Percentiles rank a stretch among this genome's conserved stretches.
phyloP scores from a whole-genome alignment of 2,329 filamentous ascomycete species.

The Pseudogymnoascus sp. region DNA sequence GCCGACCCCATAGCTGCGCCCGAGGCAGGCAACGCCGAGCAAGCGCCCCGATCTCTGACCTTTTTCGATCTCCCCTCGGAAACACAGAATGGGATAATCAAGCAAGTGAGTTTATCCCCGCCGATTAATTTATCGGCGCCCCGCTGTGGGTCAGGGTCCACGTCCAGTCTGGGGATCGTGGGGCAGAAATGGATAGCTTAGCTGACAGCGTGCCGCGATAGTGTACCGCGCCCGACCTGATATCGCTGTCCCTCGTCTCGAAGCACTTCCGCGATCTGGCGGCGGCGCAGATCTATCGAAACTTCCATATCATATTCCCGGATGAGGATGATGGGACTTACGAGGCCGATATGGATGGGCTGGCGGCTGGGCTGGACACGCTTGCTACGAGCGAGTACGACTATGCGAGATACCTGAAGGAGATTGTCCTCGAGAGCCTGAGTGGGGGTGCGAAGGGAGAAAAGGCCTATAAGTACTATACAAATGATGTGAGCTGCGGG shows the following conservation, averaged over 20 bases:
- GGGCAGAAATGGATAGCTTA: neutral
- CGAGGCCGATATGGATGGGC: slow-evolving; percentile 47
- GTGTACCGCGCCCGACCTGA: slow-evolving; percentile 46
- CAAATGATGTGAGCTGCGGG: slow-evolving; percentile 48
- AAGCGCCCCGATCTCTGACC: neutral
- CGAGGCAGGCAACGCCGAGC: neutral
- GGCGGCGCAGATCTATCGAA: slow-evolving; percentile 50
- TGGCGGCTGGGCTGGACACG: slow-evolving; percentile 52
- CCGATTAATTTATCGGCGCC: neutral
- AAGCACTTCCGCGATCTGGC: slow-evolving; percentile 50
- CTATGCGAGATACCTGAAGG: slow-evolving; percentile 50
- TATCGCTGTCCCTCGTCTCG: slow-evolving; percentile 51
- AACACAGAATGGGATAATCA: slow-evolving; percentile 27
- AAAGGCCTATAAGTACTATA: slow-evolving; percentile 44
- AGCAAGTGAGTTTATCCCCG: slow-evolving; percentile 24
- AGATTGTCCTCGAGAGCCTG: slow-evolving; percentile 49
- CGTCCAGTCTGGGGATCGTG: neutral
- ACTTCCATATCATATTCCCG: slow-evolving; percentile 53
- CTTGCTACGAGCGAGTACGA: slow-evolving; percentile 56
- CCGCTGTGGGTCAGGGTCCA: slow-evolving; percentile 4
- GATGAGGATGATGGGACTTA: slow-evolving; percentile 46
- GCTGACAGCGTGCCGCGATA: slow-evolving; percentile 22
- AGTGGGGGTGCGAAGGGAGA: slow-evolving; percentile 46
- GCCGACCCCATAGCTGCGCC: slow-evolving; percentile 2
- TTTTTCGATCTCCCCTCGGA: slow-evolving; percentile 27